Evolutionary conservation across 768 basidiomycete species (phyloP), one percentile per base, ranked within the genome.

Genomic region (Megacollybia marginata): DNA sequence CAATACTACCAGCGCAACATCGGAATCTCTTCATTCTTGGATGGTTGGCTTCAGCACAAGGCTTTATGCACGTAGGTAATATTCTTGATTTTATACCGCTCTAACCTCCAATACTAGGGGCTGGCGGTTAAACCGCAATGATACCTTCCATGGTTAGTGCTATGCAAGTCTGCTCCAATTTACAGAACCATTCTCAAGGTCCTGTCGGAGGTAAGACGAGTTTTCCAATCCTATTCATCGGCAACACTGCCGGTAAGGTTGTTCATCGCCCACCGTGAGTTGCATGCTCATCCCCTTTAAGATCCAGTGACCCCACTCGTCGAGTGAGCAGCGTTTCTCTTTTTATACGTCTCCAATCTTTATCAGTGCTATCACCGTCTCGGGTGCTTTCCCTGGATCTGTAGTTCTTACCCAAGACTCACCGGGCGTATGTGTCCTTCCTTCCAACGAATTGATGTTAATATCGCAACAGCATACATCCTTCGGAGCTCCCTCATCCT

Each of bases 391-490:
- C 49, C 13, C 33, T 4, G 54, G 53, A 1, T 57, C 59, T 15
- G 56, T 59, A 12, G 58, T 61, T 15, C 33, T 60, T 10, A 56
- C 54, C 9, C 54, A 57, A 47, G 55, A 57, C 40, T 56, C 55
- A 1, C 19, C 34, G 10, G 56, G 56, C 19, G 56, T 52, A 9
- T 15, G 56, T n/a, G 13, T 28, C 20, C 11, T 32, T 13, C 7
- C 36, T 16, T 33, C 40, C 40, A 10, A 43, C 5, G 15, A 47
- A 9, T 36, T n/a, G 15, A 32, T 13, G 5, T 28, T 11, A 6
- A 16, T 3, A 12, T 42, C 0, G 9, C 18, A 35, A 1, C 36
- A 59, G 59, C 59, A 60, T 38, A 46, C 48, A n/a, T 60, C 59
- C 6, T 13, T 55, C 23, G 35, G 52, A 13, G 55, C 13, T 11